Base-by-base conservation (phyloP, 1,284 basidiomycete genomes). In the Tetrapyrgos nigripes region DNA sequence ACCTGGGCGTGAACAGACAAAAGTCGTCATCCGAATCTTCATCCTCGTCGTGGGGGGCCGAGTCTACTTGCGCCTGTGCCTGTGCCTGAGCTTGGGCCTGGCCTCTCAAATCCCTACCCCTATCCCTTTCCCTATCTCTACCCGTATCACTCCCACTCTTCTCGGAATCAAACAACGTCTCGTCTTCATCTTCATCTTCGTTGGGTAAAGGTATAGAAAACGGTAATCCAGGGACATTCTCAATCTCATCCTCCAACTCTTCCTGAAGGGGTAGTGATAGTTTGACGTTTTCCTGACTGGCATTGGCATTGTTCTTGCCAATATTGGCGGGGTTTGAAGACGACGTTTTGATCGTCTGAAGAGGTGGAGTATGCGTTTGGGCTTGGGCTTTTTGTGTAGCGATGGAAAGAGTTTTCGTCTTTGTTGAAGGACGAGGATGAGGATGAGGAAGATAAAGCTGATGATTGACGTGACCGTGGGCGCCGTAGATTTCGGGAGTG, bases 201-300 rank as follows among this genome's bases (percentile, higher is more conserved):
- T 81, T 81, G 52, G 83, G 63, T 65, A 86, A 85, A 13, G 85
- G 83, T 4, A 83, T 83, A 1, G 85, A 82, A 1, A 80, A 77
- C 3, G 86, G 85, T 4, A 85, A 87, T 28, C 27, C 51, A 17
- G 5, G 14, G 37, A 40, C 5, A 40, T 50, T 55, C 10, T 45
- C 72, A n/a, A 50, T 27, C 61, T 90, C 87, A 64, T 91, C 89
- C 64, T 91, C 89, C 26, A 81, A 79, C 63, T 92, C 89, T 69
- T 92, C 89, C 70, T 92, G 89, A 2, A 92, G 82, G 5, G 90
- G 91, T 26, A 92, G 77, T n/a, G n/a, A n/a, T n/a, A n/a, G n/a
- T n/a, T n/a, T n/a, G 29, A 88, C 89, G 47, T 87, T 81, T 69
- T 90, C 89, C 2, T 89, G 85, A 19, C 85, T 85, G 31, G 87